Base-by-base conservation (phyloP, 1,284 basidiomycete genomes). In the Apiotrichum brassicae region DNA sequence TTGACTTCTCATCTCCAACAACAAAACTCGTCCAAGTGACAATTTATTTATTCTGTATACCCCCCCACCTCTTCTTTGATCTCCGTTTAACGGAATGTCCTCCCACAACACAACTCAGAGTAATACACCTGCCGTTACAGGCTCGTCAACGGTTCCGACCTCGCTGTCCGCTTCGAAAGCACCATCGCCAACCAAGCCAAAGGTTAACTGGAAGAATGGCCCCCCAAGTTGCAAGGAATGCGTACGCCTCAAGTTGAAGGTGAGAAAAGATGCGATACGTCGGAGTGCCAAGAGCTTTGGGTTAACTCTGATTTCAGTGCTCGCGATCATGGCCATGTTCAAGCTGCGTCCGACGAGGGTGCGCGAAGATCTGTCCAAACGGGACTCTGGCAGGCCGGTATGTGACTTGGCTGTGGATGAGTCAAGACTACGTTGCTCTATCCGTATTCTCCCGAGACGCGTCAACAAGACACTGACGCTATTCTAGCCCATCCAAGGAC, bases 271-370 rank as follows among this genome's bases (percentile, higher is more conserved):
- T 6, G 40, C 4, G n/a, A 16, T 22, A 3, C 6, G 8, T 14
- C 4, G 9, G n/a, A 11, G 4, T 23, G 4, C 23, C 42, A 14
- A 4, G 28, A n/a, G n/a, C n/a, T n/a, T n/a, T n/a, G n/a, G n/a
- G n/a, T n/a, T n/a, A n/a, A n/a, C n/a, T n/a, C n/a, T n/a, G n/a
- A n/a, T n/a, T n/a, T n/a, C 22, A 60, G 59, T 60, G 59, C 37
- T 56, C 56, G 19, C 53, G 59, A 18, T 51, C 48, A 11, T 60
- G 56, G 56, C 59, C 59, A 14, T 60, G 59, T 32, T 43, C 56
- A 14, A 54, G 51, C 38, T 60, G 59, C 33, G 51, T 58, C 16
- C 48, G 54, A 4, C 48, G 59, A 16, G 56, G 56, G 22, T 58
- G 56, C 38, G 51, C 46, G n/a, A 47, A 54, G 26, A 49, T 60